Evolutionary conservation across 2,329 filamentous ascomycete genomes (phyloP).

Genomic region (Penicillium sp.): DNA sequence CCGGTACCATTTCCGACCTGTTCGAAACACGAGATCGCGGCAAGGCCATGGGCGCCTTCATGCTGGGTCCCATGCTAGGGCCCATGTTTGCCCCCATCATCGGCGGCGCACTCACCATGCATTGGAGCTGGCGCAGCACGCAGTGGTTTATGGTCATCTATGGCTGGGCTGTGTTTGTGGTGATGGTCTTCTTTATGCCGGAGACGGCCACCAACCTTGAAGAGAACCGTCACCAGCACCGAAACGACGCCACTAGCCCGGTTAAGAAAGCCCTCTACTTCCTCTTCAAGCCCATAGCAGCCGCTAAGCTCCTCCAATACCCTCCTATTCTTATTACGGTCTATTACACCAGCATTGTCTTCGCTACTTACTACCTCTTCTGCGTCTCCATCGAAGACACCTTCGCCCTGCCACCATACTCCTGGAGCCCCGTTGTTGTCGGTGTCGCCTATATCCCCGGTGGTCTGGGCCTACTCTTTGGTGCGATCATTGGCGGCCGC

Average conservation of each 20-base stretch:
- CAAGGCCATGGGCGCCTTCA: background rate
- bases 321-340: background rate
- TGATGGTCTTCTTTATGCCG: background rate
- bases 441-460: background rate
- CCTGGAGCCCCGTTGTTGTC: background rate
- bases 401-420: background rate
- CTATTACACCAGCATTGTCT: background rate
- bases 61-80: background rate
- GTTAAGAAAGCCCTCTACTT: background rate
- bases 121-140: background rate
- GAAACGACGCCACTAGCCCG: background rate
- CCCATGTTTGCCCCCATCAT: background rate
- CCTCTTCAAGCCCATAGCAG: background rate
- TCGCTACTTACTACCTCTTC: background rate
- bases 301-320: background rate
- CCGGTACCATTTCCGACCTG: background rate
- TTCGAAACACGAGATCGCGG: background rate
- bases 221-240: background rate
- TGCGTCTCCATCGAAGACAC: background rate
- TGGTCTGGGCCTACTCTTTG: background rate
- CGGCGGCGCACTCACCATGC: background rate
- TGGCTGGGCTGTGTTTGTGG: background rate
- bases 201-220: background rate
- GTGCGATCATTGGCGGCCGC: background rate
- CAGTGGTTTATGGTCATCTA: background rate